phyloP scores from a whole-genome alignment of 495 filamentous ascomycete genomes.

The Penicillium alfredii region DNA sequence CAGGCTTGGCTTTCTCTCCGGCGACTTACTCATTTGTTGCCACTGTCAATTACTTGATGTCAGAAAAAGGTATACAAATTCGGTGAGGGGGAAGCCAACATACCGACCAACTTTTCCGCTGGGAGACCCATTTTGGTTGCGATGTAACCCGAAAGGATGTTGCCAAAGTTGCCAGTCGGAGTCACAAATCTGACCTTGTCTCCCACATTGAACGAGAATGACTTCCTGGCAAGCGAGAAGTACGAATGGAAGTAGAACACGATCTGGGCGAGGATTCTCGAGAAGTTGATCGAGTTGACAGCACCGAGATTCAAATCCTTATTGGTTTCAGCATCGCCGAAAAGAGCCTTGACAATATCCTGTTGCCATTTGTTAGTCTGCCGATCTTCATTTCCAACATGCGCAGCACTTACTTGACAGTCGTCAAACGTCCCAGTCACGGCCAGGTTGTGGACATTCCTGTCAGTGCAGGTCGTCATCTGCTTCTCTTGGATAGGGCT shows the following conservation, averaged over 20 bases:
- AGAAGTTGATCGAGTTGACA: constrained; percentile 63
- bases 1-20: no score
- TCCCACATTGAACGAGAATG: constrained; percentile 42
- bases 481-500: constrained; percentile 87
- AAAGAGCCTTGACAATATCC: constrained; percentile 91
- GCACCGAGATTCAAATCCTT: constrained; percentile 67
- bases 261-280: constrained; percentile 88
- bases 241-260: constrained; percentile 85
- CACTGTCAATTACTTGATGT: no score
- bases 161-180: constrained; percentile 94
- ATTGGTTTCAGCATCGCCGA: constrained; percentile 73
- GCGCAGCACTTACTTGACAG: no score
- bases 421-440: constrained; percentile 90
- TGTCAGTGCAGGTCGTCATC: constrained; percentile 86
- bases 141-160: constrained; percentile 90
- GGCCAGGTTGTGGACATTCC: constrained; percentile 81
- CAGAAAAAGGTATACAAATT: no score
- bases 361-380: no score
- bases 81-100: no score
- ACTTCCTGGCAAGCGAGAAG: constrained; percentile 58
- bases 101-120: constrained; percentile 68
- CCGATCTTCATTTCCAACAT: no score
- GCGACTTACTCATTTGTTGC: no score
- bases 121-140: constrained; percentile 88
- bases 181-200: constrained; percentile 71